Conservation (phyloP, 768 basidiomycete genomes). For the Coprinopsis strossmayeri region DNA sequence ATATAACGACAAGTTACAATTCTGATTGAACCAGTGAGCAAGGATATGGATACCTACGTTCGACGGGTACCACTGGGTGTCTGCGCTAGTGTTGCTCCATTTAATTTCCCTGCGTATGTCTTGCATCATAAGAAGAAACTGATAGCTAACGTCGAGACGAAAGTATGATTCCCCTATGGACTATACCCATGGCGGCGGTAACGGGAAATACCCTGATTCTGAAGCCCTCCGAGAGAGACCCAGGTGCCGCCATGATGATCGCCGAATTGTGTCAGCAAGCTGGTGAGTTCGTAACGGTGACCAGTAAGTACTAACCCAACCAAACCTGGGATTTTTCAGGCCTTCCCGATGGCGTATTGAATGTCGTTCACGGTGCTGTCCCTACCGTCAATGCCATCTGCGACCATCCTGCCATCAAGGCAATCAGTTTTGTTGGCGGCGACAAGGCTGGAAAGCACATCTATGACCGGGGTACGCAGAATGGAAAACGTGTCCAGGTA, state of each 20-base stretch:
- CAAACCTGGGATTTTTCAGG: no score
- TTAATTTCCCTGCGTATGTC: conserved; percentile 83
- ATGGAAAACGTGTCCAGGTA: conserved; percentile 86
- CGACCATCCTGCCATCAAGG: conserved; percentile 85
- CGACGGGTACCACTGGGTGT: conserved; percentile 84
- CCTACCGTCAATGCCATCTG: conserved; percentile 92
- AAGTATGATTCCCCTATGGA: conserved; percentile 97
- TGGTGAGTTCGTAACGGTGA: no score
- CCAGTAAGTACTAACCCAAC: no score
- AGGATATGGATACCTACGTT: conserved; percentile 94
- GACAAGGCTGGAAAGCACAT: conserved; percentile 93
- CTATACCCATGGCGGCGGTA: conserved; percentile 81
- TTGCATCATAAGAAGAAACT: conserved; percentile 4
- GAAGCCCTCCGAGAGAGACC: conserved; percentile 95
- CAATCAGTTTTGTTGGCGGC: conserved; percentile 95
- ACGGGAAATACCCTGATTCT: conserved; percentile 93
- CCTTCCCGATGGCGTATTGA: conserved; percentile 82
- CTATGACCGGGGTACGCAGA: conserved; percentile 82
- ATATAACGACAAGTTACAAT: conserved; percentile 4
- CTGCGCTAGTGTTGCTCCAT: conserved; percentile 80
- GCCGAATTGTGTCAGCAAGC: conserved; percentile 90
- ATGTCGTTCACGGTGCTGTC: conserved; percentile 85
- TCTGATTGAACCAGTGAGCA: conserved; percentile 52
- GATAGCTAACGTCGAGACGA: neutral
- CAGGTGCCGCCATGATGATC: conserved; percentile 96